Conservation (phyloP, 139 green algal species). For the Edaphochlamys debaryana region DNA sequence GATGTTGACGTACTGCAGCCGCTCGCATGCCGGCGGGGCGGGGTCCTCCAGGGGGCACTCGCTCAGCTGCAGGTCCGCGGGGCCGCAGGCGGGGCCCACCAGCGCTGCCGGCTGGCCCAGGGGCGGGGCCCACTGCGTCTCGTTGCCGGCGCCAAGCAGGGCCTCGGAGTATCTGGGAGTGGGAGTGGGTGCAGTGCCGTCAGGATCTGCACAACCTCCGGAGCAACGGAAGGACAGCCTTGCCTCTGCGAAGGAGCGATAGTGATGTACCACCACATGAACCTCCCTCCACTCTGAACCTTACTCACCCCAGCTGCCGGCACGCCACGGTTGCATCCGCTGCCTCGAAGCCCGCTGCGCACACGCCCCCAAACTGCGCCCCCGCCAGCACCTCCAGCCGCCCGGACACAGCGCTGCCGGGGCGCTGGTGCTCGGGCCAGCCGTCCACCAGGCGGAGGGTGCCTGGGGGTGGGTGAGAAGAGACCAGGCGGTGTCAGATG, state of each 20-base stretch:
- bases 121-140: conserved; percentile 2
- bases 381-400: background rate
- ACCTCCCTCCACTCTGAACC: background rate
- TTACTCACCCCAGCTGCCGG: background rate
- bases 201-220: too few relatives aligned
- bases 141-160: background rate
- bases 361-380: background rate
- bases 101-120: background rate
- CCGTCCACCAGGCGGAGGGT: background rate
- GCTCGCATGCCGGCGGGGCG: background rate
- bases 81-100: background rate
- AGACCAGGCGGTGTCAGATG: too few relatives aligned
- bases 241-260: too few relatives aligned
- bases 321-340: background rate
- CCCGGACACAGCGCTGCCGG: background rate
- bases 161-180: background rate
- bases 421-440: background rate
- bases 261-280: background rate
- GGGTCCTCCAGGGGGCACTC: background rate
- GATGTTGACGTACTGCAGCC: background rate
- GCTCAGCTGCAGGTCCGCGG: background rate
- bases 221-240: too few relatives aligned
- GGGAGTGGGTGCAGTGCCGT: too few relatives aligned
- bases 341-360: background rate
- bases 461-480: background rate